These are phyloP conservation scores for Keqinozyma sinolaborantium DNA, from an alignment of 1,139 yeast genomes.

Conservation along the genomic window DNA sequence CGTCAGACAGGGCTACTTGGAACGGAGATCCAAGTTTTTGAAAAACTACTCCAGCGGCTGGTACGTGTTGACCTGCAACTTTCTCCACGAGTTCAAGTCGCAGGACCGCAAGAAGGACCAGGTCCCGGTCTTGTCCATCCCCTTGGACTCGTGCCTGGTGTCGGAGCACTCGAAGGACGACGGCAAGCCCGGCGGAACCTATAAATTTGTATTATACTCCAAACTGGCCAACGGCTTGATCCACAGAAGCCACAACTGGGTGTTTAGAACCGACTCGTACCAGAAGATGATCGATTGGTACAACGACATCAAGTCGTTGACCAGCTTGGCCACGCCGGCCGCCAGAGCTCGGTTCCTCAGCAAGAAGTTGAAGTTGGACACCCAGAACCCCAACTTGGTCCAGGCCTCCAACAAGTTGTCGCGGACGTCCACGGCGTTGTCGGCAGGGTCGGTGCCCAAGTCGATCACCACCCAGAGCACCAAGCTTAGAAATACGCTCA, in stretches of 20 bases:
- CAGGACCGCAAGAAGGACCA: conserved; percentile 80
- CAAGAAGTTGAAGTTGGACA: conserved; percentile 15
- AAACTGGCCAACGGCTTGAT: conserved; percentile 61
- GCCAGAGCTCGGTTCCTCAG: conserved; percentile 36
- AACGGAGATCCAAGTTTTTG: conserved; percentile 84
- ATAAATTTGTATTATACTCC: conserved; percentile 78
- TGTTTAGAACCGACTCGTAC: conserved; percentile 80
- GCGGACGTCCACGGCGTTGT: conserved; percentile 26
- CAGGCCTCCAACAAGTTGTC: conserved; percentile 14
- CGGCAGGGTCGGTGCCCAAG: conserved; percentile 11
- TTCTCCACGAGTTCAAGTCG: conserved; percentile 85
- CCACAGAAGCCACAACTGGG: conserved; percentile 88
- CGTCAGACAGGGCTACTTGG: conserved; percentile 77
- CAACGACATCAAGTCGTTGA: conserved; percentile 66
- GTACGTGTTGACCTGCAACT: conserved; percentile 87
- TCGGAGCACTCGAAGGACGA: conserved; percentile 79
- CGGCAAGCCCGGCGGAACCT: conserved; percentile 52
- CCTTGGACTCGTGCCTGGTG: conserved; percentile 76
- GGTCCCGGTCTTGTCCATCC: conserved; percentile 82
- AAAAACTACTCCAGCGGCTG: conserved; percentile 88
- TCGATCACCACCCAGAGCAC: background rate
- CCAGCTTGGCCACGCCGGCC: conserved; percentile 53
- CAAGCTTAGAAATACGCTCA: conserved; percentile 16
- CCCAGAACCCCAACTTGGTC: conserved; percentile 12
- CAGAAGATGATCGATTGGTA: conserved; percentile 83